Evolutionary conservation across 805 yeast species (phyloP), one percentile per base, ranked within the genome.

Genomic region (Nakazawaea ambrosiae): DNA sequence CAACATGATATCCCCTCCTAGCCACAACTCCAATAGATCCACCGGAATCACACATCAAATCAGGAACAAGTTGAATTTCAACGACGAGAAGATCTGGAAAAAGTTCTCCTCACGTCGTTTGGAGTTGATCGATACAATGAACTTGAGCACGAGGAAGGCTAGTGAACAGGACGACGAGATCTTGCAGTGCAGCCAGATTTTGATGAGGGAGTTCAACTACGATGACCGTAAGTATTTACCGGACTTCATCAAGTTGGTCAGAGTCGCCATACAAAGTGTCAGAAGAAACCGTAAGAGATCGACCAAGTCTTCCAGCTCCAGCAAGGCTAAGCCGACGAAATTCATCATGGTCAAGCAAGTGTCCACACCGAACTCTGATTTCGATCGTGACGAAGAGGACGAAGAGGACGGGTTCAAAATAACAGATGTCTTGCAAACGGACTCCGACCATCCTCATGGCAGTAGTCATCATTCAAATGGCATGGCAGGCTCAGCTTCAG

Each of bases 211-310:
- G 60, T 92, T 86, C 50, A 75, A 77, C 4, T 89, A 78, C 54
- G 17, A 24, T 10, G 32, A 29, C 10, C 73, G 81, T 2, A 60
- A 58, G 2, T 70, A 68, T 5, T 68, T 77, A 20, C 58, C 65
- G 1, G 97, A 92, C 46, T 90, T 90, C 54, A 95, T 88, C 57
- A 84, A 81, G 55, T 67, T 90, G 25, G 97, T 92, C 0, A 66
- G 95, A 26, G 94, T 96, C 8, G 97, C 96, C 1, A 81, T 90
- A 20, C 98, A 90, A 58, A 81, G 94, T 36, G 97, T 85, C 2
- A 65, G 97, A 44, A 66, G 98, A 46, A 90, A 90, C 56, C 69
- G 95, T 42, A 85, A 81, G 52, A 59, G 95, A 45, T 73, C 76
- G 4, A 50, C 63, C 18, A 61, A 65, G 43, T 42, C 65, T 0